These are phyloP conservation scores for Pyronema omphalodes DNA, from an alignment of 495 filamentous ascomycete species.

Conservation along the genomic window DNA sequence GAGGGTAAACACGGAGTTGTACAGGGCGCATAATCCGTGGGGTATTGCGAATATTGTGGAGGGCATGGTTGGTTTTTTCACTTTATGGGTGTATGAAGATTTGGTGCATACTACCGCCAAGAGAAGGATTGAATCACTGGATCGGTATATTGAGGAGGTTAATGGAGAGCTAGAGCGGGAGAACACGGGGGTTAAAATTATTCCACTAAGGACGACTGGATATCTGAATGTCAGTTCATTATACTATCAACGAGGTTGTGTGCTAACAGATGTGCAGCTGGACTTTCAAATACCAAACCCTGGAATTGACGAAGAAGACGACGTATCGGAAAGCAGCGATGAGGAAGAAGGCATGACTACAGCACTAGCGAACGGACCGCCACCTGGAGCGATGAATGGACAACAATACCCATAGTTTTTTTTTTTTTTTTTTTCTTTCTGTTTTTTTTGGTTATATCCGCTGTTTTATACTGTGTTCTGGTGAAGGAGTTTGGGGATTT, in stretches of 20 bases:
- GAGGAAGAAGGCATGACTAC: no score
- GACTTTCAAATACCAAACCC: conserved; percentile 78
- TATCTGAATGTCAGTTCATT: conserved; percentile 57
- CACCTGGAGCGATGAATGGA: no score
- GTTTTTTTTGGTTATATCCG: no score
- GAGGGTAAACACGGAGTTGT: conserved; percentile 53
- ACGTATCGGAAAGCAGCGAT: neutral
- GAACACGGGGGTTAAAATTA: conserved; percentile 40
- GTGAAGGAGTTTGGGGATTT: no score
- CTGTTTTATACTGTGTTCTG: no score
- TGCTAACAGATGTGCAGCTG: conserved; percentile 28
- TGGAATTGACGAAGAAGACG: conserved; percentile 5
- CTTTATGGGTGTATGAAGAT: conserved; percentile 90
- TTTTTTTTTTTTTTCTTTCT: no score
- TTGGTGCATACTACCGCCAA: conserved; percentile 56
- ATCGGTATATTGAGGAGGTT: conserved; percentile 64
- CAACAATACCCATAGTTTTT: no score
- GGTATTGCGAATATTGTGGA: conserved; percentile 54
- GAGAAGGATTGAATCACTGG: conserved; percentile 42
- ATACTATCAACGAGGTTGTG: conserved; percentile 7
- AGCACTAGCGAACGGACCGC: no score
- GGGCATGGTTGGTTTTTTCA: conserved; percentile 53
- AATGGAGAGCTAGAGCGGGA: conserved; percentile 45
- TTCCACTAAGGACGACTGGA: conserved; percentile 60
- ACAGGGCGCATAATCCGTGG: conserved; percentile 57